These are phyloP conservation scores for Ascochyta lentis DNA, from an alignment of 2,329 filamentous ascomycete species.

Conservation along the genomic window DNA sequence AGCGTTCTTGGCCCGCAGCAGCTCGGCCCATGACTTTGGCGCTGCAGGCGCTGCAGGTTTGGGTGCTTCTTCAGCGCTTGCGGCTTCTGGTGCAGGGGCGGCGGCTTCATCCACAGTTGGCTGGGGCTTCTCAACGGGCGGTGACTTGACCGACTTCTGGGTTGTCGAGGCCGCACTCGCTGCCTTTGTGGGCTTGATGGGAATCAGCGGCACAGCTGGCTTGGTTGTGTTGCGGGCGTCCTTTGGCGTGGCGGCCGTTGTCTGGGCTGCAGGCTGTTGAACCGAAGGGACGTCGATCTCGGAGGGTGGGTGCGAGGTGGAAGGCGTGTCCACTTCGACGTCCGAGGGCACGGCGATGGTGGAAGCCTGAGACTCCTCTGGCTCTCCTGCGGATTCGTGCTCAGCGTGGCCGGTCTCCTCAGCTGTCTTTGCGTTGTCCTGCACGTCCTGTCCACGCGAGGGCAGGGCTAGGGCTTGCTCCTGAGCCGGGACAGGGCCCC, in stretches of 20 bases:
- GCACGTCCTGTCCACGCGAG: constrained; percentile 49
- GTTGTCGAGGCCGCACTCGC: constrained; percentile 43
- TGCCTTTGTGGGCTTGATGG: constrained; percentile 53
- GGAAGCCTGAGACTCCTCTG: constrained; percentile 52
- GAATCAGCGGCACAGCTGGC: constrained; percentile 61
- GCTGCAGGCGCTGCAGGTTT: constrained; percentile 57
- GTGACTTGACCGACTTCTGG: constrained; percentile 45
- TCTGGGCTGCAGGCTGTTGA: constrained; percentile 53
- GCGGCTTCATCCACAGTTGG: constrained; percentile 22
- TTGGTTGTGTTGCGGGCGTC: constrained; percentile 53
- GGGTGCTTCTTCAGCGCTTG: constrained; percentile 41
- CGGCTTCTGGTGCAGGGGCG: constrained; percentile 19
- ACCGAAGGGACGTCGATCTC: constrained; percentile 63
- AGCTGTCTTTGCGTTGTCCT: constrained; percentile 13
- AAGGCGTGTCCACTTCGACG: constrained; percentile 61
- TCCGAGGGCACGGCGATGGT: constrained; percentile 55
- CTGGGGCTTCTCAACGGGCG: constrained; percentile 23
- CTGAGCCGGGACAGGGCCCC: constrained; percentile 47
- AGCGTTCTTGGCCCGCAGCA: constrained; percentile 63
- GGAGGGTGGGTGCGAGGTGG: constrained; percentile 64
- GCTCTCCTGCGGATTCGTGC: constrained; percentile 51
- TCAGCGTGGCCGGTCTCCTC: constrained; percentile 30
- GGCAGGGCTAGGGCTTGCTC: constrained; percentile 59
- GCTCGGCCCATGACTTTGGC: constrained; percentile 71
- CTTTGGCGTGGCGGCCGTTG: constrained; percentile 41